Evolutionary conservation across 2,329 filamentous ascomycete genomes (phyloP).

Genomic region (Hortaea sp.): DNA sequence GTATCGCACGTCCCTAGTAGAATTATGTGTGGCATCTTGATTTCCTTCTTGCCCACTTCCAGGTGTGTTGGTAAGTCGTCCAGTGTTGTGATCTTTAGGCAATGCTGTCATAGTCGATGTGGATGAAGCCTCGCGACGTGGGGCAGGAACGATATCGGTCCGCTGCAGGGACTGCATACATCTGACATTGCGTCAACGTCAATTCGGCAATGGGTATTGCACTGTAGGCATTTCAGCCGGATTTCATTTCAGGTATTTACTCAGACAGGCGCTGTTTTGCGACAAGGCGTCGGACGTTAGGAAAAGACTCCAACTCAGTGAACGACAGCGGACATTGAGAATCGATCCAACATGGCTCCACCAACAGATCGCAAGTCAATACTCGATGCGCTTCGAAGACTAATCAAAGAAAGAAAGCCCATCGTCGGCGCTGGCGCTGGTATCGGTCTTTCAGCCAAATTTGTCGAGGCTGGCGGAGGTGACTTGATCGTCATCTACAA

Average conservation of each 20-base stretch:
- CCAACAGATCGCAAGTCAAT: constrained; percentile 48
- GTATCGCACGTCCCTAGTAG: constrained; percentile 57
- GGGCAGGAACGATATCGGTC: background rate
- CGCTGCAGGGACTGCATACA: constrained; percentile 1
- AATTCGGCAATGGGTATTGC: too few relatives aligned
- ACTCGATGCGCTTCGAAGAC: constrained; percentile 43
- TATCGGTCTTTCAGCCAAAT: constrained; percentile 62
- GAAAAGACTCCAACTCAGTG: background rate
- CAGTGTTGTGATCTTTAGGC: background rate
- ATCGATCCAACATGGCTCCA: constrained; percentile 39
- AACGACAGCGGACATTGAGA: background rate
- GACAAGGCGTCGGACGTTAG: too few relatives aligned
- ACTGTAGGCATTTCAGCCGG: too few relatives aligned
- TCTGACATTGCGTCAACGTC: background rate
- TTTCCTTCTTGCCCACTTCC: background rate
- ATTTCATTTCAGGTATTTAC: too few relatives aligned
- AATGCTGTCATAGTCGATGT: background rate
- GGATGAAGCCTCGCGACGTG: background rate
- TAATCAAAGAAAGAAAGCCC: constrained; percentile 45
- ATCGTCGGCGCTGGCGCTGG: constrained; percentile 62
- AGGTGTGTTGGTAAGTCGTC: background rate
- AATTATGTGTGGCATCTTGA: constrained; percentile 32
- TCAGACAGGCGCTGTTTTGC: too few relatives aligned
- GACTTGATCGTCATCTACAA: constrained; percentile 67
- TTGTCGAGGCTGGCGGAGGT: constrained; percentile 56